Evolutionary conservation across 352 stramenopile genomes (phyloP).

Genomic region (Phytophthora sojae): DNA sequence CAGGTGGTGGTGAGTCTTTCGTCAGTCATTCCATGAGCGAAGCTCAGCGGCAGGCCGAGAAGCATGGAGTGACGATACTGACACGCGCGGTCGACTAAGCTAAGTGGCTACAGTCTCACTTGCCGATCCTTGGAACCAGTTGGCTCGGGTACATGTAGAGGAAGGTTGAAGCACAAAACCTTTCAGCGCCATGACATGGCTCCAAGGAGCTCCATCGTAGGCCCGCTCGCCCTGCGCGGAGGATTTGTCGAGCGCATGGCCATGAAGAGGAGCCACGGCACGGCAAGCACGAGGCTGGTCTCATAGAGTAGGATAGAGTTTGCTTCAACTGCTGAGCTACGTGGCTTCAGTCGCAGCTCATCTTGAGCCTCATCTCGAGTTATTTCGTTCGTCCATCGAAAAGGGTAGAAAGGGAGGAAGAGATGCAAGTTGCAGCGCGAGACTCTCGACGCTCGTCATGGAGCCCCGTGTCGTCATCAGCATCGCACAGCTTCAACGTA

Average conservation of each 20-base stretch:
- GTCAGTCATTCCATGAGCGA: neutral
- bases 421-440: neutral
- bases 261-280: conserved; percentile 14
- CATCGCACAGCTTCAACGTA: conserved; percentile 22
- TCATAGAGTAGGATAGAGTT: conserved; percentile 1
- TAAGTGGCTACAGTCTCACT: conserved; percentile 27
- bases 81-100: neutral
- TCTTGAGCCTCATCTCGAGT: neutral
- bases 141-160: conserved; percentile 2
- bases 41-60: neutral
- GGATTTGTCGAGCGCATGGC: conserved; percentile 13
- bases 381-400: conserved; percentile 31
- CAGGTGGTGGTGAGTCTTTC: neutral
- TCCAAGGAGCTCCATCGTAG: conserved; percentile 20
- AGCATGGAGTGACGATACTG: conserved; percentile 14
- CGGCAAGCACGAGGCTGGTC: conserved; percentile 13
- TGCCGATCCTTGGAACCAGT: conserved; percentile 19
- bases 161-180: conserved; percentile 10
- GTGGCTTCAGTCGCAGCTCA: conserved; percentile 10
- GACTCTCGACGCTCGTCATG: neutral
- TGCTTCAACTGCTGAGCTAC: conserved; percentile 26
- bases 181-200: conserved; percentile 6
- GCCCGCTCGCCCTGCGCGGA: neutral
- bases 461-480: neutral
- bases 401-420: conserved; percentile 1